Evolutionary conservation across 2,329 filamentous ascomycete species (phyloP).

Genomic region (Chaetomiaceae sp.): DNA sequence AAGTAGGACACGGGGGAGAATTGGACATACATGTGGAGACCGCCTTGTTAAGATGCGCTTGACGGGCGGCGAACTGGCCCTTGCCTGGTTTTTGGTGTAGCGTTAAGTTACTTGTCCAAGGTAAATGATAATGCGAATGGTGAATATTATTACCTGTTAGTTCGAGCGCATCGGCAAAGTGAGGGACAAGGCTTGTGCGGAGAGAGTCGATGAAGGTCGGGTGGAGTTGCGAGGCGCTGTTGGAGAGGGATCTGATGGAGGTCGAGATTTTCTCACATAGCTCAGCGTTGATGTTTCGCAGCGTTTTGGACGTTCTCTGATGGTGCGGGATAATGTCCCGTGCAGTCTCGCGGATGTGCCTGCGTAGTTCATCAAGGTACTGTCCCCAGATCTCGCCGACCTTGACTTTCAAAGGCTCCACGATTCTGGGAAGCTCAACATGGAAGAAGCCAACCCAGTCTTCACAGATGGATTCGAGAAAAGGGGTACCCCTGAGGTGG

Average conservation of each 20-base stretch:
- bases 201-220: not conserved
- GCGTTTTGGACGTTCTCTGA: not conserved
- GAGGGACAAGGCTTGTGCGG: not conserved
- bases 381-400: not conserved
- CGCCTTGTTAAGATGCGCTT: not conserved
- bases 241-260: not conserved
- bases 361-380: not conserved
- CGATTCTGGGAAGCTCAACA: not conserved
- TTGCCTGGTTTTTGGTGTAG: no score
- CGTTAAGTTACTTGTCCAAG: no score
- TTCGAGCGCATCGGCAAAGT: not conserved
- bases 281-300: not conserved
- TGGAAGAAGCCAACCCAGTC: not conserved
- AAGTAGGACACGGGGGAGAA: no score
- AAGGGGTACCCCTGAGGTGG: not conserved
- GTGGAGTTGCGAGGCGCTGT: slow-evolving; percentile 1
- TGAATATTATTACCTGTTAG: no score
- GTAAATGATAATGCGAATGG: no score
- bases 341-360: not conserved
- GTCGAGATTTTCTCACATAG: not conserved
- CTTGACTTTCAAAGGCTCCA: not conserved
- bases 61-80: not conserved
- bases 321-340: slow-evolving; percentile 2
- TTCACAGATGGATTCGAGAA: not conserved
- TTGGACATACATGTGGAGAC: not conserved